Evolutionary conservation across 768 basidiomycete species (phyloP), one percentile per base, ranked within the genome.

Genomic region (Auriscalpium microsporum): DNA sequence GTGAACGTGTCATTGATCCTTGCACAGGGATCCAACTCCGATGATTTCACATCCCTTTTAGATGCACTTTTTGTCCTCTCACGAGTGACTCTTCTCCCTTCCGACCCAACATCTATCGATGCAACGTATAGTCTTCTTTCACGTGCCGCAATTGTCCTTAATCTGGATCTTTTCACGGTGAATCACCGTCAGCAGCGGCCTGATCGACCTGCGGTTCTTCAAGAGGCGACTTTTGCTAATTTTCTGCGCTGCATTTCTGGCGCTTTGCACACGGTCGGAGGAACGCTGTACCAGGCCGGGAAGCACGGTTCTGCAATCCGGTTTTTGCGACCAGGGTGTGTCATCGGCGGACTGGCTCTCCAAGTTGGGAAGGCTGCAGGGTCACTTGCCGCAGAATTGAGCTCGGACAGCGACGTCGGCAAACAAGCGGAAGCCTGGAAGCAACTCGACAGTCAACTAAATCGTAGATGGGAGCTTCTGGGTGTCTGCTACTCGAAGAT

Each of bases 401-500:
- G 50, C 42, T 57, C 52, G 11, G 58, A 58, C 33, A 67, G 65
- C 23, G 66, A 64, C 10, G 54, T 52, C 1, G 34, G 53, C 55
- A 57, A 68, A 63, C 53, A 56, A 28, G 59, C 66, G 58, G 80
- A 73, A 34, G 66, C 66, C 0, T 87, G 85, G 83, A 71, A 54
- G 45, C 78, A 80, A 58, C 72, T 90, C 1, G 77, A 81, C 55
- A 81, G 83, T 35, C 83, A 86, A 57, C 61, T 93, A 28, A 79
- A 78, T 59, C 76, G 84, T 19, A 72, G 92, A 47, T 94, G 85
- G 79, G 91, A 96, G 69, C 67, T 95, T 34, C 72, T 94, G 23
- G 92, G 80, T 0, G 81, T 86, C 4, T 92, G 90, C 65, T 83
- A 82, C 63, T 76, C 79, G 33, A 93, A 89, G 67, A 82, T 83